A percentile compares a stretch with the other conserved stretches of the same genome.
phyloP scores from a whole-genome alignment of 805 yeast species.

The Zygosaccharomyces kombuchaensis region DNA sequence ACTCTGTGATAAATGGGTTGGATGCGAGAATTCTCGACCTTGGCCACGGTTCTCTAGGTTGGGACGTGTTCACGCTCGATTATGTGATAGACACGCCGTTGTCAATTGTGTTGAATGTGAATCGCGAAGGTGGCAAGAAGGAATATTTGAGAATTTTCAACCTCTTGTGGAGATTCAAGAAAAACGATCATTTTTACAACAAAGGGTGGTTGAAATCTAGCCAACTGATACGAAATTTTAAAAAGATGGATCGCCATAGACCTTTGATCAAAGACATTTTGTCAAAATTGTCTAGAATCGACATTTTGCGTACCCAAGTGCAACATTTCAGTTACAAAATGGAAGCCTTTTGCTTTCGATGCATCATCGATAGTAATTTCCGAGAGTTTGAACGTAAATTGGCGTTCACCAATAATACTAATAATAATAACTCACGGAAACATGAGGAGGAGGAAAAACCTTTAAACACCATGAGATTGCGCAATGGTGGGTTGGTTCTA shows the following conservation, averaged over 20 bases:
- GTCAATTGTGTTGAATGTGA: slow-evolving; percentile 51
- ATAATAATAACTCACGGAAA: slow-evolving; percentile 27
- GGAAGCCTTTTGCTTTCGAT: slow-evolving; percentile 32
- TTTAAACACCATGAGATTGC: slow-evolving; percentile 30
- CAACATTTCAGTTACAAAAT: slow-evolving; percentile 33
- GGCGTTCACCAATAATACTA: slow-evolving; percentile 24
- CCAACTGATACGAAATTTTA: slow-evolving; percentile 31
- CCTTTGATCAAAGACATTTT: slow-evolving; percentile 30
- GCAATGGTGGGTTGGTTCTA: slow-evolving; percentile 26
- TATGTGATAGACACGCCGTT: slow-evolving; percentile 54
- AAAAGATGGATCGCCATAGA: slow-evolving; percentile 17
- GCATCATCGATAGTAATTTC: slow-evolving; percentile 33
- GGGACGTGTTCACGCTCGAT: slow-evolving; percentile 91
- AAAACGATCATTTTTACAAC: slow-evolving; percentile 51
- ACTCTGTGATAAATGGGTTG: slow-evolving; percentile 46
- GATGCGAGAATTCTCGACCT: slow-evolving; percentile 82
- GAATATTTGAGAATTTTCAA: slow-evolving; percentile 80
- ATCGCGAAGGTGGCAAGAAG: slow-evolving; percentile 40
- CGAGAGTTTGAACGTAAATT: slow-evolving; percentile 34
- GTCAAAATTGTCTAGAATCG: slow-evolving; percentile 28
- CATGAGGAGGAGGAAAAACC: slow-evolving; percentile 25
- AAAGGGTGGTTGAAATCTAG: slow-evolving; percentile 43
- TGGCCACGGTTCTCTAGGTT: slow-evolving; percentile 71
- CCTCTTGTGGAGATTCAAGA: slow-evolving; percentile 74
- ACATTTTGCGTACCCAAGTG: slow-evolving; percentile 34